Percentiles rank a stretch among this genome's conserved stretches.
Conservation (phyloP, 306 rosid species). For the Urtica urens region DNA sequence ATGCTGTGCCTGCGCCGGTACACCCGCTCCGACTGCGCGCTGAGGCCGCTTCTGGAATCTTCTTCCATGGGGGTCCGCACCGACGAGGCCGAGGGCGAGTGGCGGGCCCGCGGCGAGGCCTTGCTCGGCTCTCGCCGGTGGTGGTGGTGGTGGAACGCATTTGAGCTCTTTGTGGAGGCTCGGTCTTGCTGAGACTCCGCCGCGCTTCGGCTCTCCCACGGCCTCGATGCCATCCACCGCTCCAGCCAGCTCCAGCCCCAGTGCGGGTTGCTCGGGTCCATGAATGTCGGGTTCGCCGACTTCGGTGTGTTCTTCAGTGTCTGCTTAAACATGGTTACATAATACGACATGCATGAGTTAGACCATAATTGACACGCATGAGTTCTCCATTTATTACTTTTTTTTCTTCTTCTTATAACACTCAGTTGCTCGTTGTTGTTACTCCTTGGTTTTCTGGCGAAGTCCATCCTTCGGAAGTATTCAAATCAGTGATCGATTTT, state of each 20-base stretch:
- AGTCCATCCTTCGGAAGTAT: too few species aligned
- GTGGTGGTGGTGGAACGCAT: slow-evolving; percentile 38
- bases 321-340: slow-evolving; percentile 28
- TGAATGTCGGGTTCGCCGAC: slow-evolving; percentile 45
- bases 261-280: slow-evolving; percentile 73
- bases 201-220: slow-evolving; percentile 60
- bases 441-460: too few species aligned
- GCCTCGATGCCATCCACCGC: slow-evolving; percentile 82
- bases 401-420: too few species aligned
- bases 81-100: slow-evolving; percentile 21
- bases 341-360: too few species aligned
- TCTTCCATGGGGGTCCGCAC: slow-evolving; percentile 25
- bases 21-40: slow-evolving; percentile 16
- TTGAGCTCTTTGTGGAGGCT: slow-evolving; percentile 32
- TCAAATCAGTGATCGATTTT: too few species aligned
- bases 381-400: too few species aligned
- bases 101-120: slow-evolving; percentile 23
- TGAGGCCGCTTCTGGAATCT: slow-evolving; percentile 27
- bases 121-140: slow-evolving; percentile 21
- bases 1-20: slow-evolving; percentile 61
- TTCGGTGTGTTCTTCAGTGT: slow-evolving; percentile 57
- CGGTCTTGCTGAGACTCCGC: slow-evolving; percentile 27
- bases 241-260: slow-evolving; percentile 99
- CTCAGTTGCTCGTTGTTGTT: too few species aligned
- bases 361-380: too few species aligned